Evolutionary conservation across 305 asterid genomes (phyloP), one percentile per base, ranked within the genome.

Genomic region (Fraxinus dipetala): DNA sequence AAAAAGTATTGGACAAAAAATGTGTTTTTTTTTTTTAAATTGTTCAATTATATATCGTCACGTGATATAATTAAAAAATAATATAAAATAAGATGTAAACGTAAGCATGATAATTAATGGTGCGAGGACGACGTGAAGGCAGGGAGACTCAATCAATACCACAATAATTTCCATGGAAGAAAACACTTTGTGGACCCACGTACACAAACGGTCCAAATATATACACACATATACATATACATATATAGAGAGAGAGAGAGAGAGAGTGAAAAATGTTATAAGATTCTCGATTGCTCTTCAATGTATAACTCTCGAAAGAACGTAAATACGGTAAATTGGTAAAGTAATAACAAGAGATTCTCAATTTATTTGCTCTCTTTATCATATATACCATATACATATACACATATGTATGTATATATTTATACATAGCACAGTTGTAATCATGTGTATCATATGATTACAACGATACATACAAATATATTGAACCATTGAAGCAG

Each of bases 371-470:
- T 54, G 65, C 24, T 18, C 65, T n/a, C 65, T 54, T 5, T 54
- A 54, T 54, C 24, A 6, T 67, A 67, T 18, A 61, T 82, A 84
- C 76, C 59, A 48, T 14, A 45, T 88, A 26, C 18, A 80, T 83
- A 70, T 79, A 75, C 35, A 75, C 38, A 30, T 3, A 28, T 11
- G 2, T 14, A 30, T 16, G 6, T 30, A 30, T 30, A 30, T 28
- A 69, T 69, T 14, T 26, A 26, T 67, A 30, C 74, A n/a, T 67
- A 69, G 75, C 77, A 84, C 87, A 89, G 84, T 72, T 85, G 86
- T 87, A 83, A 45, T 82, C 86, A 85, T 86, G 90, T 81, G 70
- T 8, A 61, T 59, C 45, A 22, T 61, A 24, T 61, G 31, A 22
- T 61, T 63, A 63, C 16, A 63, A 24, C 16, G 3, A 69, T 30